phyloP scores from a whole-genome alignment of 495 filamentous ascomycete species.

The Podospora pseudopauciseta region DNA sequence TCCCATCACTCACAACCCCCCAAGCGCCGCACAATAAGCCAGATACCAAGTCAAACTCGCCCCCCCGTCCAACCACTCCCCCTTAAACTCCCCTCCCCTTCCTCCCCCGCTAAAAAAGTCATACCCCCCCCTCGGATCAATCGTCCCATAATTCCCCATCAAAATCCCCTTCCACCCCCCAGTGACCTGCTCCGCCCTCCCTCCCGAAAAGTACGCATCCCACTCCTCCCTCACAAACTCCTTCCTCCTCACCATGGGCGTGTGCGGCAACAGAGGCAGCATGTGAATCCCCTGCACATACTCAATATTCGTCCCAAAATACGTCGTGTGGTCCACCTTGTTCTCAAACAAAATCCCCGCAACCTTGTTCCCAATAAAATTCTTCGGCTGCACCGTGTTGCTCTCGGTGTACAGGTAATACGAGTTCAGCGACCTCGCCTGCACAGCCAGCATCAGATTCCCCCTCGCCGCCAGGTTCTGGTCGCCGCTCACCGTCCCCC shows the following conservation, averaged over 20 bases:
- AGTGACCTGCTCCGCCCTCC: slow-evolving; percentile 54
- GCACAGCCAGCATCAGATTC: slow-evolving; percentile 77
- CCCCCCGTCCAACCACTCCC: slow-evolving; percentile 77
- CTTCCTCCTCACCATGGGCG: slow-evolving; percentile 60
- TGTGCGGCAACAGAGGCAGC: slow-evolving; percentile 77
- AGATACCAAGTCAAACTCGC: slow-evolving; percentile 88
- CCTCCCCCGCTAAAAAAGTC: slow-evolving; percentile 63
- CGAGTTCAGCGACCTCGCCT: slow-evolving; percentile 62
- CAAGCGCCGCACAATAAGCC: slow-evolving; percentile 60
- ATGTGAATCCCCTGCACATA: slow-evolving; percentile 96
- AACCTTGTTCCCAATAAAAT: slow-evolving; percentile 81
- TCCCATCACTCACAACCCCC: background rate
- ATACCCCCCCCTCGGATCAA: slow-evolving; percentile 68
- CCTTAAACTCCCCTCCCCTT: slow-evolving; percentile 58
- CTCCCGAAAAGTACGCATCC: slow-evolving; percentile 67
- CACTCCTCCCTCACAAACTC: slow-evolving; percentile 83
- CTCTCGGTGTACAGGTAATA: slow-evolving; percentile 74
- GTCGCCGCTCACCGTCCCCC: slow-evolving; percentile 75
- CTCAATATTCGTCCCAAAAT: slow-evolving; percentile 77
- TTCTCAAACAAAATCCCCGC: slow-evolving; percentile 96
- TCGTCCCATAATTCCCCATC: slow-evolving; percentile 74
- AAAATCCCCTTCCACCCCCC: slow-evolving; percentile 87
- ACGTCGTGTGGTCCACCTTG: slow-evolving; percentile 92
- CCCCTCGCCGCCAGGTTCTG: slow-evolving; percentile 65
- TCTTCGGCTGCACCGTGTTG: slow-evolving; percentile 71